Evolutionary conservation across 768 basidiomycete species (phyloP).

Genomic region (Lentinula sp.): DNA sequence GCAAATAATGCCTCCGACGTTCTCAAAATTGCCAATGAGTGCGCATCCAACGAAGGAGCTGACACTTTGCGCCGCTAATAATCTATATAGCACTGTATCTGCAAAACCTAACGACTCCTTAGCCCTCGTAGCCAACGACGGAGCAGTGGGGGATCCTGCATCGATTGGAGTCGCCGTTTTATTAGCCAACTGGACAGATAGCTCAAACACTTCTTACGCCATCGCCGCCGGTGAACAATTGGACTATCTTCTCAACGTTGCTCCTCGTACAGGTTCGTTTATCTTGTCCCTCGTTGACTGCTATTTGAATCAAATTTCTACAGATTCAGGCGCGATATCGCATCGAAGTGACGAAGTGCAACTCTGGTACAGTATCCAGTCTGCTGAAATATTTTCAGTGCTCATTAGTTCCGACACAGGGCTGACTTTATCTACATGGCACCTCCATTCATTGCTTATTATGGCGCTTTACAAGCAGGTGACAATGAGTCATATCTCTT

Average conservation of each 20-base stretch:
- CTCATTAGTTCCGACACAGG: neutral
- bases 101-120: conserved; percentile 28
- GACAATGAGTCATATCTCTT: conserved; percentile 28
- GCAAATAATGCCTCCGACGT: conserved; percentile 32
- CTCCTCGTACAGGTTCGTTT: conserved; percentile 37
- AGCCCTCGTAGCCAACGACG: conserved; percentile 38
- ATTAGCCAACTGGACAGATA: conserved; percentile 46
- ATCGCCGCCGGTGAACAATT: conserved; percentile 41
- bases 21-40: conserved; percentile 33
- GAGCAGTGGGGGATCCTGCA: conserved; percentile 63
- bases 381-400: neutral
- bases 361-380: conserved; percentile 32
- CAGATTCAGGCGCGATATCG: conserved; percentile 36
- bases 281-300: neutral
- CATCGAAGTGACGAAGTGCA: conserved; percentile 47
- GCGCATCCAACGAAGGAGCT: conserved; percentile 9
- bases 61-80: neutral
- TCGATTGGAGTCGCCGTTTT: conserved; percentile 71
- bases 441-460: conserved; percentile 65
- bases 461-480: conserved; percentile 41
- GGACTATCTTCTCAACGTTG: conserved; percentile 34
- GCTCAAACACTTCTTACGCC: neutral
- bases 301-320: neutral
- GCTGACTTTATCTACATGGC: conserved; percentile 11
- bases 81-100: conserved; percentile 27